phyloP scores from a whole-genome alignment of 257 asterid species.

The Parsonsia alboflavescens region DNA sequence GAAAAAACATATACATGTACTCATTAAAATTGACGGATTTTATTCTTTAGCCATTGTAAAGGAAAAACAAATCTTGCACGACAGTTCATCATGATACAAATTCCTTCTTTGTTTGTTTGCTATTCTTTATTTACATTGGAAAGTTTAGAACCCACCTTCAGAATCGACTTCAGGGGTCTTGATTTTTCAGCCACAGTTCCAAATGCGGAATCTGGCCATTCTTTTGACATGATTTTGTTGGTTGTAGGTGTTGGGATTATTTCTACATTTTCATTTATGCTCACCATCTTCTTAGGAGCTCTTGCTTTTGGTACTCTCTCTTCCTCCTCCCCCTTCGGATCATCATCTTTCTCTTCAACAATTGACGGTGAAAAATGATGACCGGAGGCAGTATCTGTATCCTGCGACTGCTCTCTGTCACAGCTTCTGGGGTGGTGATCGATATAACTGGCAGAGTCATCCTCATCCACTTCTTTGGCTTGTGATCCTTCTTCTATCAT shows the following conservation, averaged over 20 bases:
- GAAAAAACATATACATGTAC: no score
- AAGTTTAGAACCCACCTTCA: conserved; percentile 15
- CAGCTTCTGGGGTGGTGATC: neutral
- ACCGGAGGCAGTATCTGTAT: neutral
- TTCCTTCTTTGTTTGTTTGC: neutral
- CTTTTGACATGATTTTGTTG: conserved; percentile 10
- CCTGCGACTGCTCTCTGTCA: neutral
- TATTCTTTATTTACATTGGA: neutral
- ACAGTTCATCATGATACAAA: no score
- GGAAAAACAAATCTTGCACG: no score
- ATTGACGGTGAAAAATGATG: neutral
- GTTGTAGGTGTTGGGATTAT: conserved; percentile 4
- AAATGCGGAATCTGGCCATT: neutral
- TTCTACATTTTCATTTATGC: conserved; percentile 25
- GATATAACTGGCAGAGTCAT: no score
- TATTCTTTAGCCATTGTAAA: no score
- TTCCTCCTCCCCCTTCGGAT: no score
- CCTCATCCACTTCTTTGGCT: neutral
- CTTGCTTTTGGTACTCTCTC: conserved; percentile 4
- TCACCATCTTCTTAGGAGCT: conserved; percentile 33
- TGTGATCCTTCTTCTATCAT: neutral
- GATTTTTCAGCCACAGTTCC: neutral
- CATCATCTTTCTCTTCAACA: neutral
- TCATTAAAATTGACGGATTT: no score
- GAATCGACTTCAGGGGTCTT: conserved; percentile 26